Base-by-base conservation (phyloP, 2,329 filamentous ascomycete species). In the Pestalotiopsis sp. region DNA sequence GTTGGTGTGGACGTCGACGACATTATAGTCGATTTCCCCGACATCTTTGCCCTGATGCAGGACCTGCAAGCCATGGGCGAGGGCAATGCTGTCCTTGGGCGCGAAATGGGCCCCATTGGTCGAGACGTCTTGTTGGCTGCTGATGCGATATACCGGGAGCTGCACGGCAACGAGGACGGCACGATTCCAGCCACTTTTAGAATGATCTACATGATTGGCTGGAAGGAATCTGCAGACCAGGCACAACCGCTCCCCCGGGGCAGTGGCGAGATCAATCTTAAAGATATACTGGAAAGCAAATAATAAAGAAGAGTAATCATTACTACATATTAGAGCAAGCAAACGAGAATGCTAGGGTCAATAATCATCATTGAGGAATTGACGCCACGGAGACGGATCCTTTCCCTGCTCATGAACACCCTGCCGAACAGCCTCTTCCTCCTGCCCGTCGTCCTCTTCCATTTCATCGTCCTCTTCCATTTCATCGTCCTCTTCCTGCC, bases 171-270 rank as follows among this genome's bases (percentile, higher is more conserved):
- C 75, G 87, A 90, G 58, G 92, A 93, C 75, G 92, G 88, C 23
- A 89, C 84, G 1, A 86, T 96, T 70, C 96, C 96, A 0, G 96
- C 96, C 1, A 99, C 96, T 0, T 99, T 98, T 78, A 88, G 96
- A 73, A 87, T 97, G 74, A 98, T 99, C 70, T 97, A 96, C 80
- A 98, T 98, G 95, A 99, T 99, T 80, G 96, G 96, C 0, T 99
- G 96, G 96, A 97, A 95, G 78, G 93, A 95, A 73, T 91, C 93
- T 2, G 87, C 88, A 38, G 89, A 91, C 66, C 95, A 98, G 81
- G 86, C 91, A 2, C 86, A 95, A 80, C 95, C 96, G 4, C 82
- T 98, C 69, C 82, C 91, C 72, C 89, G 96, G 73, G 96, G 96
- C 0, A 97, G 92, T 72, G 96, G 93, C 11, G 86, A 97, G 77